A percentile compares a stretch with the other conserved stretches of the same genome.
phyloP scores from a whole-genome alignment of 768 basidiomycete genomes.

The Kwoniella dejecticola region DNA sequence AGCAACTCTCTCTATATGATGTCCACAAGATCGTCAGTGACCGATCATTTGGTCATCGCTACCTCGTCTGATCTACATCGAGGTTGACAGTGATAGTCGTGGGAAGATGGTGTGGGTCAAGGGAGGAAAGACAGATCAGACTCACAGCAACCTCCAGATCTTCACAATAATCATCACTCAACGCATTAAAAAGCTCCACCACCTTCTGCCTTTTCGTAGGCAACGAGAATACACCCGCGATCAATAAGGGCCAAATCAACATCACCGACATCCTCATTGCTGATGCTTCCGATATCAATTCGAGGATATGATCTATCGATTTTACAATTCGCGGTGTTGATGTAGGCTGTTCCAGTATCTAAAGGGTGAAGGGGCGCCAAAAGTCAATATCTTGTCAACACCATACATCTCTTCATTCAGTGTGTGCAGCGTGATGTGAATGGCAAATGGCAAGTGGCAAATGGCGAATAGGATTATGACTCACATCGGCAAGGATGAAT shows the following conservation, averaged over 20 bases:
- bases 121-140: no score
- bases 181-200: slow-evolving; percentile 23
- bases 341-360: slow-evolving; percentile 36
- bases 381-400: background rate
- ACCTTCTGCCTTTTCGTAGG: slow-evolving; percentile 23
- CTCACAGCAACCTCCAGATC: slow-evolving; percentile 39
- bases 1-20: slow-evolving; percentile 16
- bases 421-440: no score
- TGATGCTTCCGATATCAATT: slow-evolving; percentile 41
- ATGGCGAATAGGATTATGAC: slow-evolving; percentile 1
- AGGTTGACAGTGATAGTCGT: no score
- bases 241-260: slow-evolving; percentile 46
- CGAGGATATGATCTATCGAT: slow-evolving; percentile 36
- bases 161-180: slow-evolving; percentile 35
- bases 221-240: slow-evolving; percentile 32
- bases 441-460: no score
- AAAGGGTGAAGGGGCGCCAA: background rate
- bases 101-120: no score
- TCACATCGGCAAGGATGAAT: slow-evolving; percentile 34
- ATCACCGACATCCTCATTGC: slow-evolving; percentile 44
- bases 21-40: background rate
- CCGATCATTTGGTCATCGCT: background rate
- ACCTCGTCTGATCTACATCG: no score
- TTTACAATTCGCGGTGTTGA: slow-evolving; percentile 29
- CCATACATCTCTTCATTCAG: background rate